Evolutionary conservation across 2,329 filamentous ascomycete genomes (phyloP), one percentile per base, ranked within the genome.

Genomic region (Neopestalotiopsis sp.): DNA sequence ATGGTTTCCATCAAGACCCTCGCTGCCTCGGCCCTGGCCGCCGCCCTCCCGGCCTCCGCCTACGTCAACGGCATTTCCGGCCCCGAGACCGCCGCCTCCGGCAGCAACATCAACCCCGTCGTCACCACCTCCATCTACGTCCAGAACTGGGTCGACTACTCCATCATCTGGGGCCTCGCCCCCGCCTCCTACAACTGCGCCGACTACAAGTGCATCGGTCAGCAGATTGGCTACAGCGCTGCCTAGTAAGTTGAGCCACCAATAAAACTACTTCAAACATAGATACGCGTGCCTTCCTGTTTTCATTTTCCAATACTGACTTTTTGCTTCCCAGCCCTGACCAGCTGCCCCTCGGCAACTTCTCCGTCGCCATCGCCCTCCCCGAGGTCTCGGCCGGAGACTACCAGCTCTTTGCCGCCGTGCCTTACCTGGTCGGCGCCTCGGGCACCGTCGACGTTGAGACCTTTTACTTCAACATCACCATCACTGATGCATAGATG

Each of bases 141-240:
- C 56, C 76, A 79, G 74, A 80, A 80, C 75, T 79, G 71, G 73
- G 72, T 76, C 66, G 78, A 80, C 73, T 79, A 74, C 70, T 69
- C 74, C 61, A 76, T 80, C 68, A 66, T 76, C 53, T 80, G 76
- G 76, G 78, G 76, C 2, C 34, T 79, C 17, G 40, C 70, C 2
- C 63, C 72, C 12, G 63, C 67, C 20, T 34, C 56, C 66, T 28
- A 66, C 38, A 65, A 68, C 70, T 67, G 71, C 70, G 70, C 71
- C 67, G 72, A 72, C 49, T 32, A 56, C 7, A 69, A 73, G 34
- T 77, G 75, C 70, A 62, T 79, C 70, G 78, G 78, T 61, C 71
- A 64, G 0, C 73, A 75, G 68, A 72, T 80, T 70, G 73, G 69
- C n/a, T 79, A 77, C 73, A 75, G 74, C 24, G 32, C 61, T 2